Percentiles rank a stretch among this genome's conserved stretches.
Evolutionary conservation across 129 eudicot genomes (phyloP).

Genomic region (Cynara cardunculus): DNA sequence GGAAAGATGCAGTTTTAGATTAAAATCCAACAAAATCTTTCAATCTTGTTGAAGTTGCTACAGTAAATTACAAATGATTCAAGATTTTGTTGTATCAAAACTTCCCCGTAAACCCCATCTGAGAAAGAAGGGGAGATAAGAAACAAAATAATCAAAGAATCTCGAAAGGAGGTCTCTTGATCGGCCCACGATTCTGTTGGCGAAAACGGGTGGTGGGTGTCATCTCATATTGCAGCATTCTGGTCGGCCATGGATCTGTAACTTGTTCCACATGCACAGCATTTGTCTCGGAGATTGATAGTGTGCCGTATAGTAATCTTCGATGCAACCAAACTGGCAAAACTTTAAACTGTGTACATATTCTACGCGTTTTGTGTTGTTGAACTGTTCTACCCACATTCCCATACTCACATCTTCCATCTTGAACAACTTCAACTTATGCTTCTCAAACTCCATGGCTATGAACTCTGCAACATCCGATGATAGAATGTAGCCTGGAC

Average conservation of each 20-base stretch:
- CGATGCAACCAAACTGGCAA: conserved; percentile 89
- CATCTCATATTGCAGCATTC: conserved; percentile 93
- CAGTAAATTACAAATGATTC: conserved; percentile 31
- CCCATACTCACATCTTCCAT: conserved; percentile 99
- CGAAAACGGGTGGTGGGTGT: background rate
- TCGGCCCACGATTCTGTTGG: conserved; percentile 17
- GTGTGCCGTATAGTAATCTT: conserved; percentile 81
- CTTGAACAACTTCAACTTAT: conserved; percentile 77
- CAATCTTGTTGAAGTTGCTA: conserved; percentile 19
- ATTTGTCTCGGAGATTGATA: conserved; percentile 95
- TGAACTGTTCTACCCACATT: conserved; percentile 92
- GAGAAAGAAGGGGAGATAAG: conserved; percentile 27
- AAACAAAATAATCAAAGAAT: conserved; percentile 35
- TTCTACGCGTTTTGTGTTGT: conserved; percentile 59
- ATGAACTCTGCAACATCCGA: conserved; percentile 75
- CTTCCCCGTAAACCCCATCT: conserved; percentile 33
- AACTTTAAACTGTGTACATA: conserved; percentile 82
- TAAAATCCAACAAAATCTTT: conserved; percentile 23
- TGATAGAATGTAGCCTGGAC: conserved; percentile 85
- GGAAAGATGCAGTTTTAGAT: conserved; percentile 5
- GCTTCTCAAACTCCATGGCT: conserved; percentile 63
- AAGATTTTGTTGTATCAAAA: conserved; percentile 27
- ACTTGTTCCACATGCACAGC: conserved; percentile 88
- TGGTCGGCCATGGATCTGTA: conserved; percentile 57
- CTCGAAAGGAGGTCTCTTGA: conserved; percentile 19